Evolutionary conservation across 352 stramenopile species (phyloP), one percentile per base, ranked within the genome.

Genomic region (Phytopythium boreale): DNA sequence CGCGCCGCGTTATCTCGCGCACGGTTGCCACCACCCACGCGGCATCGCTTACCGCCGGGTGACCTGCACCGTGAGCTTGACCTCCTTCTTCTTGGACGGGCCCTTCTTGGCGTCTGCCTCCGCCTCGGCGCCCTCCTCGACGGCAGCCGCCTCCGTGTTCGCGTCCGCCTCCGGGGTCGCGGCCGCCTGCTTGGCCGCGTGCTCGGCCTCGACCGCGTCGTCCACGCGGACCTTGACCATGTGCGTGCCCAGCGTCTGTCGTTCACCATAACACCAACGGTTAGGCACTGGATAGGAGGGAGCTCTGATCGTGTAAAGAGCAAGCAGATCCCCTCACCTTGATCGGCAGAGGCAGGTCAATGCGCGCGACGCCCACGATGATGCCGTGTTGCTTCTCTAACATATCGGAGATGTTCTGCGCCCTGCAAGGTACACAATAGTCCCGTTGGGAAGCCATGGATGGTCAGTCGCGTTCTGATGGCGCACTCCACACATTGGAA

Each of bases 371-470:
- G 47, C 87, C 87, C 55, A 95, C 84, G 55, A 92, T 82, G 57
- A 95, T 83, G 44, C 79, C 83, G 66, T 88, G 71, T 71, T 95
- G 82, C 72, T 91, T 93, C 64, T 93, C 84, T 22, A 95, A 61
- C 80, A 88, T 90, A 59, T 95, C 84, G 55, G 83, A 90, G 61
- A 95, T 93, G 69, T 93, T 89, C 71, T 93, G 73, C 26, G 81
- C 82, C 44, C 79, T 90, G 61, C 55, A 61, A 50, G n/a, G 24
- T 0, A 39, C n/a, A 36, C 44, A 26, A 56, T 39, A 62, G 46
- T 52, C 19, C 36, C 31, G 31, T 8, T 3, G 8, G 8, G 8
- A 8, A 36, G 31, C 8, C 31, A 36, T 36, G 31, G 31, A 8
- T 36, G 20, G 55, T 56, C 49, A 61, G 36, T 57, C 12, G 20